Base-by-base conservation (phyloP, 768 basidiomycete species). In the Suillus decipiens region DNA sequence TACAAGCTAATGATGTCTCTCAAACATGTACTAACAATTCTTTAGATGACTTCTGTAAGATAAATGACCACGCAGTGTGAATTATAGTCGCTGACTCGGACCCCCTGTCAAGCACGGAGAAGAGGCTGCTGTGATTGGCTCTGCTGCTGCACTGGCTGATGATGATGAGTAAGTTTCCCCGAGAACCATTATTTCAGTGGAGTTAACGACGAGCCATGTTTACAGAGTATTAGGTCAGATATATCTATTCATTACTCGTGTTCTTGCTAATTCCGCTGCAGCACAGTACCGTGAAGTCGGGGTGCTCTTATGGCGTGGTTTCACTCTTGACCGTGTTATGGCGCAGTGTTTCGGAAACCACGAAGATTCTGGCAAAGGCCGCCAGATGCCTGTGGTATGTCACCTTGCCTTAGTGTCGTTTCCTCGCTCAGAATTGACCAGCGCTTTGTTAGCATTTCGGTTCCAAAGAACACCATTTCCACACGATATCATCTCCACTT, bases 251-350 rank as follows among this genome's bases (percentile, higher is more conserved):
- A 6, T 55, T 19, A 14, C 2, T 47, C 24, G 45, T 34, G 19
- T 31, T 8, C 28, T 37, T 34, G 33, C 50, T 41, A 24, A 67
- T 65, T 63, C 47, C 17, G 17, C 5, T 42, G 15, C 67, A 92
- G 90, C 89, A 55, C 95, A 98, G 81, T 98, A 98, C 70, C 90
- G 93, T 61, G 94, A 93, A 80, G 87, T 93, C 80, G 95, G 93
- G 48, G 95, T 95, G 6, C 81, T 97, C 9, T 78, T 96, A 1
- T 96, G 93, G 89, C 85, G 96, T 45, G 92, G 89, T 24, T 96
- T 92, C 72, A 80, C 84, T 19, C 73, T 95, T 22, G 86, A 94
- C 68, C 78, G 83, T n/a, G 78, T 91, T 63, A 96, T 98, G 93
- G 88, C 87, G 0, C 95, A 97, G 73, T 95, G 93, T 74, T 93